Evolutionary conservation across 225 moss, liverwort and hornwort species (phyloP), one percentile per base, ranked within the genome.

Genomic region (Pseudisothecium myosuroides): DNA sequence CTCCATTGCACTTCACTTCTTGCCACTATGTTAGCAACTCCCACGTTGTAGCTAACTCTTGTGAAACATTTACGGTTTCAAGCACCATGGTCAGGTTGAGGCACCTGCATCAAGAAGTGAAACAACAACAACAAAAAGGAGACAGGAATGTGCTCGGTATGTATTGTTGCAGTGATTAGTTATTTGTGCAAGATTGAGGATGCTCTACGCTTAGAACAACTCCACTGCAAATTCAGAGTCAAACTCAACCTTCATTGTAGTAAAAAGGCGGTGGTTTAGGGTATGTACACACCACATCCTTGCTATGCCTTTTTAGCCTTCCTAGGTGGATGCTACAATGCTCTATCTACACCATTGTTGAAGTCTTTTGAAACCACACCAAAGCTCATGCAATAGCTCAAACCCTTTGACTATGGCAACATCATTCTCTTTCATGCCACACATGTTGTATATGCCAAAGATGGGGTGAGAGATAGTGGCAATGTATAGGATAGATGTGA

Each of bases 221-320:
- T 68, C 22, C 4, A 68, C 3, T 12, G 0, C 13, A 68, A n/a
- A n/a, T 2, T 23, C 68, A n/a, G 39, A 39, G 13, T n/a, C 0
- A 0, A 68, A 68, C 0, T 0, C 0, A 0, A n/a, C 12, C 22
- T 23, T 68, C 13, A 68, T 8, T 68, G 5, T 23, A 23, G 13
- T 0, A 1, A 0, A 69, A 24, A 23, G 69, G 13, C 8, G 2
- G 1, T 0, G 0, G 0, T 39, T 68, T 4, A 39, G 23, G 34
- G 3, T 23, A n/a, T n/a, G n/a, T n/a, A 13, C 7, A 13, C 0
- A 22, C 13, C 1, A 24, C 10, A 69, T 39, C 24, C 23, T 2
- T 0, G 4, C n/a, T 68, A 68, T 9, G 18, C 6, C 34, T 34
- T 34, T 34, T 18, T 1, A 0, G 0, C 34, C 17, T 65, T 29